Conservation (phyloP, 148 eudicot genomes). For the Vaccinium vitisidaea region DNA sequence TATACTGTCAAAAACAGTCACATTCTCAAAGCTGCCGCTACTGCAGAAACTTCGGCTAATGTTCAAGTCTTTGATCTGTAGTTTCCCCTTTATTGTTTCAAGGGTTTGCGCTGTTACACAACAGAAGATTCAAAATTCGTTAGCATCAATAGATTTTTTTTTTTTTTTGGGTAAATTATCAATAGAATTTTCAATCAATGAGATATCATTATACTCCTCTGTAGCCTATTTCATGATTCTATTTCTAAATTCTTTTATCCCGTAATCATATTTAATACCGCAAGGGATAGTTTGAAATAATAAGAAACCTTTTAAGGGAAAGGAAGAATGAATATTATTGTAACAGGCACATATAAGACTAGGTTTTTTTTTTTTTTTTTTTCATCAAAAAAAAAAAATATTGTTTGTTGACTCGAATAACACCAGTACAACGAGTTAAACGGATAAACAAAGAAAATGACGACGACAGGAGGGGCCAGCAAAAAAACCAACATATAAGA, state of each 20-base stretch:
- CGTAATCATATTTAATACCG: not conserved
- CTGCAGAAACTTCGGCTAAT: constrained; percentile 44
- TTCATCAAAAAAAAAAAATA: too few relatives aligned
- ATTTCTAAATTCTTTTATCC: not conserved
- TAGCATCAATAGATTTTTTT: not conserved
- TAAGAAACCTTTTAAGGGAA: not conserved
- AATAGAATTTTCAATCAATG: not conserved
- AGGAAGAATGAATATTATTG: not conserved
- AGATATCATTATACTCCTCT: not conserved
- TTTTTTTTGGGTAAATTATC: too few relatives aligned
- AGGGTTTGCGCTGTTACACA: constrained; percentile 46
- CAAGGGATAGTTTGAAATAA: not conserved
- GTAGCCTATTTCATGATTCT: not conserved
- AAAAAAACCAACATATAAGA: not conserved
- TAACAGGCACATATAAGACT: not conserved
- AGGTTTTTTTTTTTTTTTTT: too few relatives aligned
- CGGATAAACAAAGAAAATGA: too few relatives aligned
- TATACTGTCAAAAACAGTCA: not conserved
- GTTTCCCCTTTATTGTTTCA: constrained; percentile 32
- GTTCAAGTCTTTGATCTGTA: constrained; percentile 24
- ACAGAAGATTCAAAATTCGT: not conserved
- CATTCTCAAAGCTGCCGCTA: constrained; percentile 33
- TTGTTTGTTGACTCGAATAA: too few relatives aligned
- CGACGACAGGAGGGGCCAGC: too few relatives aligned
- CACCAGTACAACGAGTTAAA: too few relatives aligned